Conservation (phyloP, 805 yeast genomes). For the Metschnikowia reukaufii region DNA sequence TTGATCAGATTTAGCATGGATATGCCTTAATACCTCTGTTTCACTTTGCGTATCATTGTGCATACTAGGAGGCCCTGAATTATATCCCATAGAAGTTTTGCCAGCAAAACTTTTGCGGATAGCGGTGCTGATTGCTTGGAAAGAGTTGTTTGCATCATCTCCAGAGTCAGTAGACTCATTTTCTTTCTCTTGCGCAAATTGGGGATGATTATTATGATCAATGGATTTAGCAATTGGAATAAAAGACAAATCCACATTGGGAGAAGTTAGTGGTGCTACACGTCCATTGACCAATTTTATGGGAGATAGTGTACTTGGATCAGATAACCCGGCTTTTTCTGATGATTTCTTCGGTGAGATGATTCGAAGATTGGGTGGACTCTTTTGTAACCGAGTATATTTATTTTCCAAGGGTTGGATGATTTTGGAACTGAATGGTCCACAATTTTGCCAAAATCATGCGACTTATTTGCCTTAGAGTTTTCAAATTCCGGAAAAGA, state of each 20-base stretch:
- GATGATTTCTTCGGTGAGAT: no score
- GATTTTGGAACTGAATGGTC: no score
- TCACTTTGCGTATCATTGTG: background rate
- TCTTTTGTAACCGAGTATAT: no score
- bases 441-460: no score
- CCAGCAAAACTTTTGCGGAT: conserved; percentile 47
- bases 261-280: conserved; percentile 18
- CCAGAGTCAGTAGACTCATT: conserved; percentile 2
- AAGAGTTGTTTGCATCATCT: conserved; percentile 36
- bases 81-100: conserved; percentile 21
- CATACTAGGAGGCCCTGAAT: background rate
- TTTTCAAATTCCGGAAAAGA: background rate
- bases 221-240: conserved; percentile 23
- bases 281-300: conserved; percentile 7
- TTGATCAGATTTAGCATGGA: background rate
- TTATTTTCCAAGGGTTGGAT: no score
- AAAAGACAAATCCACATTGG: conserved; percentile 24
- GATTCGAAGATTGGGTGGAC: no score
- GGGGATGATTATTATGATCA: conserved; percentile 12
- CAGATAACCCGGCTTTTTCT: background rate
- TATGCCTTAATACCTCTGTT: background rate
- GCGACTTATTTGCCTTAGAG: no score
- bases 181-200: background rate
- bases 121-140: conserved; percentile 48
- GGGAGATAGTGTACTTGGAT: conserved; percentile 7